phyloP scores from a whole-genome alignment of 768 basidiomycete genomes.

The Leccinellum luteum region DNA sequence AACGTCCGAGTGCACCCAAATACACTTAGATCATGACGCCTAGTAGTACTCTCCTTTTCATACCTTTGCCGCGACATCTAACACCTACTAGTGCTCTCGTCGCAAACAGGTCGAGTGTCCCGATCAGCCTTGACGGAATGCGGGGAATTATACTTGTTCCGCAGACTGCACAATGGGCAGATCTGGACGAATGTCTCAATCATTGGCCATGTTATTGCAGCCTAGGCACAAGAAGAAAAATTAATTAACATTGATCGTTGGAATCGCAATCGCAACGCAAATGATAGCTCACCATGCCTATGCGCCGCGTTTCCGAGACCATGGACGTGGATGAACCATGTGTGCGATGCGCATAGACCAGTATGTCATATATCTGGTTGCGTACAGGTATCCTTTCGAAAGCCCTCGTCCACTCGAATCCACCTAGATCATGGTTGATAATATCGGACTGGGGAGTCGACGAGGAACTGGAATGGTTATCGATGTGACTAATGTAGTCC shows the following conservation, averaged over 20 bases:
- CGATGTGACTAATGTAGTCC: slow-evolving; percentile 43
- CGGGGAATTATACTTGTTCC: slow-evolving; percentile 33
- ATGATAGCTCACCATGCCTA: slow-evolving; percentile 54
- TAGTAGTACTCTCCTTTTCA: neutral
- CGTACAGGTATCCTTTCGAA: slow-evolving; percentile 67
- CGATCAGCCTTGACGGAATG: slow-evolving; percentile 22
- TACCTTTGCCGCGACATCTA: neutral
- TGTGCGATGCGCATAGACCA: slow-evolving; percentile 62
- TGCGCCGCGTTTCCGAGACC: slow-evolving; percentile 52
- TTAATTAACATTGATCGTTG: neutral
- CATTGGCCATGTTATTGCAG: slow-evolving; percentile 72
- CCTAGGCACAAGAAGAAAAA: slow-evolving; percentile 37
- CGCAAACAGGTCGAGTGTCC: slow-evolving; percentile 11
- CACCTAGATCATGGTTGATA: slow-evolving; percentile 21
- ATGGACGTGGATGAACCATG: slow-evolving; percentile 55
- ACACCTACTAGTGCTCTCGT: slow-evolving; percentile 22
- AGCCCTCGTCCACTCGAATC: slow-evolving; percentile 35
- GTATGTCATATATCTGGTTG: slow-evolving; percentile 64
- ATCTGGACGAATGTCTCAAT: slow-evolving; percentile 61
- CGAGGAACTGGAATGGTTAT: slow-evolving; percentile 16
- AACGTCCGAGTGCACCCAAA: slow-evolving; percentile 11
- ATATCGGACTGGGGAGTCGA: slow-evolving; percentile 18
- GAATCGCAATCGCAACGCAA: neutral
- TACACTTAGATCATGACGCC: neutral
- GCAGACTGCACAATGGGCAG: slow-evolving; percentile 53